phyloP scores from a whole-genome alignment of 257 asterid species.

The Solanum phureja region DNA sequence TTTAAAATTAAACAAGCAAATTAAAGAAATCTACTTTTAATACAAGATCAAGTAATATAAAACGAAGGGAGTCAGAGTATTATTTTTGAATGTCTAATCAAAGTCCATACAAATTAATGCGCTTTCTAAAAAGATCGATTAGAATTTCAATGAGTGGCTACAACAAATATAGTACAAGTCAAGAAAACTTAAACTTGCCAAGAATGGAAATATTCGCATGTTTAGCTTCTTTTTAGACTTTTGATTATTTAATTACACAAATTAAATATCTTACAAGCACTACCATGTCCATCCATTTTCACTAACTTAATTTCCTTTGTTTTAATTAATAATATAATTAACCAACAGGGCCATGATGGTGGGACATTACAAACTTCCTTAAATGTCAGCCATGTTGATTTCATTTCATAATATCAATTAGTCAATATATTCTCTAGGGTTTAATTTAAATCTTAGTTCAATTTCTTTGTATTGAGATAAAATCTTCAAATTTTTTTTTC shows the following conservation, averaged over 20 bases:
- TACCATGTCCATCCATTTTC: not conserved
- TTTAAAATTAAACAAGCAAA: not conserved
- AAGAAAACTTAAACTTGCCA: not conserved
- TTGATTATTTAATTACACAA: not conserved
- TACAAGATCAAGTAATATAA: too few species aligned
- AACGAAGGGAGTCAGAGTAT: too few species aligned
- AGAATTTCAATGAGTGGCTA: not conserved
- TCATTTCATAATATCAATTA: not conserved
- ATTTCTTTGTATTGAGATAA: not conserved
- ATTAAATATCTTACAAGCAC: not conserved
- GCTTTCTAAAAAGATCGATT: not conserved
- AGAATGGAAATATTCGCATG: not conserved
- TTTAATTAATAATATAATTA: not conserved
- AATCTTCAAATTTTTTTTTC: not conserved
- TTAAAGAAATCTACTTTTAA: not conserved
- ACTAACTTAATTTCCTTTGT: not conserved
- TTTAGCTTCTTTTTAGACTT: not conserved
- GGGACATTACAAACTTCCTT: not conserved
- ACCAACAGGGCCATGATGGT: not conserved
- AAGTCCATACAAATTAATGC: not conserved
- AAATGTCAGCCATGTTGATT: not conserved
- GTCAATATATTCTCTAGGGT: too few species aligned
- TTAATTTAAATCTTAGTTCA: not conserved
- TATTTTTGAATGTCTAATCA: not conserved
- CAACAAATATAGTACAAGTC: not conserved